Conservation (phyloP, 371 early-diverging fungal species). For the Basidiobolus heterosporus region DNA sequence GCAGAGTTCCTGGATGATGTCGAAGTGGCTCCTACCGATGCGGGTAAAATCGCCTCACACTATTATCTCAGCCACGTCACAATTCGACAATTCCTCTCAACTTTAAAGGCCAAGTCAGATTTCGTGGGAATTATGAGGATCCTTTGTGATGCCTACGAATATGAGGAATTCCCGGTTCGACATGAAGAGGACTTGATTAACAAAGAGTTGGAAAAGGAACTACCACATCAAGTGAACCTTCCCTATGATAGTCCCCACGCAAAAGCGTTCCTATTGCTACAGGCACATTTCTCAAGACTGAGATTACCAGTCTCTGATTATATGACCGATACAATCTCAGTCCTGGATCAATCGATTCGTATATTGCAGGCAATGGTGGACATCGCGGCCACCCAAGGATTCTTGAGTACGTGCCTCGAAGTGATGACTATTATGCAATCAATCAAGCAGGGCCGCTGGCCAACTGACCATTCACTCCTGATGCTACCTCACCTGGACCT, state of each 20-base stretch:
- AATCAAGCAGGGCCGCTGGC: constrained; percentile 80
- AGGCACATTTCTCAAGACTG: constrained; percentile 60
- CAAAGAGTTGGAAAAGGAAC: constrained; percentile 42
- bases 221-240: constrained; percentile 33
- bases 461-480: constrained; percentile 45
- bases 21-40: constrained; percentile 41
- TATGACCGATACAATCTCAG: constrained; percentile 76
- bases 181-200: constrained; percentile 83
- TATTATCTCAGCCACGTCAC: constrained; percentile 78
- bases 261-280: constrained; percentile 77
- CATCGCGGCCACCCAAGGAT: constrained; percentile 54
- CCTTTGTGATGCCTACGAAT: constrained; percentile 67
- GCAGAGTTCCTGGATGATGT: constrained; percentile 40
- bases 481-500: constrained; percentile 50
- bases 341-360: constrained; percentile 82
- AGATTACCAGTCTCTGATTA: constrained; percentile 71
- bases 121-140: constrained; percentile 48
- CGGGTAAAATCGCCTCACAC: constrained; percentile 71
- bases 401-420: constrained; percentile 34
- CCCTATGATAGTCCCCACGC: constrained; percentile 67
- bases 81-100: constrained; percentile 35
- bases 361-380: constrained; percentile 85
- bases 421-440: constrained; percentile 66
- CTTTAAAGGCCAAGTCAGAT: constrained; percentile 17
- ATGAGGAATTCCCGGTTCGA: constrained; percentile 74